Conservation (phyloP, 225 moss, liverwort and hornwort genomes). For the Ulota crispa region DNA sequence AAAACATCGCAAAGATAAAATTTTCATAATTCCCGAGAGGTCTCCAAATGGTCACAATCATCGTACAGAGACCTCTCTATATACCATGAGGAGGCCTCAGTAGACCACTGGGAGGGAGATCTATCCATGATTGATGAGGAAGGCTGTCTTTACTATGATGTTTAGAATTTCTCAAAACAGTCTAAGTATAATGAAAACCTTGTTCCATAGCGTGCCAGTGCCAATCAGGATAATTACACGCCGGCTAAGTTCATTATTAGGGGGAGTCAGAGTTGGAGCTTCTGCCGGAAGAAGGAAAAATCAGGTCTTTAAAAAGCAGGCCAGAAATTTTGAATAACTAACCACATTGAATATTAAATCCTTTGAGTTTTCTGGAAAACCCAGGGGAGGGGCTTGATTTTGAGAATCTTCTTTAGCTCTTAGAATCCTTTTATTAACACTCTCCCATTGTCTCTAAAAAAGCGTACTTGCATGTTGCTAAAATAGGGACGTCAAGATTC, state of each 20-base stretch:
- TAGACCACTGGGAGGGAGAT: not conserved
- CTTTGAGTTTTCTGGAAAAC: too few relatives aligned
- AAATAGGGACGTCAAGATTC: too few relatives aligned
- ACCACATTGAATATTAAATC: too few relatives aligned
- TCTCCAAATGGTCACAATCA: not conserved
- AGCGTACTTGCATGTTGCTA: too few relatives aligned
- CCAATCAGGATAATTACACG: not conserved
- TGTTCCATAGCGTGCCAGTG: not conserved
- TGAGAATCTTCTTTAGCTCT: too few relatives aligned
- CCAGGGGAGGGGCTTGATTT: too few relatives aligned
- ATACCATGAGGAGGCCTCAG: not conserved
- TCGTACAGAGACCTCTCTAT: not conserved
- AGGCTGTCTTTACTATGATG: not conserved
- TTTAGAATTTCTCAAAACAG: not conserved
- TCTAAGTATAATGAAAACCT: not conserved
- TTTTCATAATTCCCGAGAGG: not conserved
- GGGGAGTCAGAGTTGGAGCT: too few relatives aligned
- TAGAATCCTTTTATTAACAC: too few relatives aligned
- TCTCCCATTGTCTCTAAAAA: too few relatives aligned
- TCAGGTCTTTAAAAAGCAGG: too few relatives aligned
- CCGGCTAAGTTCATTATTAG: not conserved
- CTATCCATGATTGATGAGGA: not conserved
- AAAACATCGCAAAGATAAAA: not conserved
- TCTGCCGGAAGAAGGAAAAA: too few relatives aligned
- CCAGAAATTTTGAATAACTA: too few relatives aligned